A percentile compares a stretch with the other conserved stretches of the same genome.
These are phyloP conservation scores for Pulveroboletus sp. DNA, from an alignment of 768 basidiomycete species.

Conservation along the genomic window DNA sequence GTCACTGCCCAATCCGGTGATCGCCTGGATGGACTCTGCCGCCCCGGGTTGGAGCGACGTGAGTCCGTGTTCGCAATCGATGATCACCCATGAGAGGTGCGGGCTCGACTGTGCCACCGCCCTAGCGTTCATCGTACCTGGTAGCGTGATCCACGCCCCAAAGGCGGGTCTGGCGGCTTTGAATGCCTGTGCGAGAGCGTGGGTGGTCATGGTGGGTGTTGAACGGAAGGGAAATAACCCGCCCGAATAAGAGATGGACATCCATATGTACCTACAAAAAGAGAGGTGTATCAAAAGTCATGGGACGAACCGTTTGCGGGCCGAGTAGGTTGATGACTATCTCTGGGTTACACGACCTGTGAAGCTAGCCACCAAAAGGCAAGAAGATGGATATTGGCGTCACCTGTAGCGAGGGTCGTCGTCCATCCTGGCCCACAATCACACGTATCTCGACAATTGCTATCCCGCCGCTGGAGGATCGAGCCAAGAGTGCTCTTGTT, in stretches of 20 bases:
- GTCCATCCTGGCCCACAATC: too few relatives aligned
- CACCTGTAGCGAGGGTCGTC: too few relatives aligned
- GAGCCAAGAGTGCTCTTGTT: too few relatives aligned
- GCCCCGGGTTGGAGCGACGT: conserved; percentile 51
- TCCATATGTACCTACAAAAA: conserved; percentile 6
- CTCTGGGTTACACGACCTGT: too few relatives aligned
- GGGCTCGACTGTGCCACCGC: conserved; percentile 52
- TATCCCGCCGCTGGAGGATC: too few relatives aligned
- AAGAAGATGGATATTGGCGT: too few relatives aligned
- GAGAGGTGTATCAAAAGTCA: background rate
- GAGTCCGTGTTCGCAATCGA: conserved; percentile 69
- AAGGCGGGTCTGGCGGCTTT: conserved; percentile 56
- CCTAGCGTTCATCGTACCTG: conserved; percentile 55
- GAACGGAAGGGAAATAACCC: background rate
- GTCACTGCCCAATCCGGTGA: conserved; percentile 39
- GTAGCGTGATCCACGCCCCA: conserved; percentile 61
- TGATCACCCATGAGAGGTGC: conserved; percentile 56
- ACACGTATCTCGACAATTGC: too few relatives aligned
- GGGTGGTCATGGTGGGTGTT: conserved; percentile 40
- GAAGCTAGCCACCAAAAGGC: too few relatives aligned
- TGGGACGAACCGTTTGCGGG: background rate
- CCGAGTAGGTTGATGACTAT: too few relatives aligned
- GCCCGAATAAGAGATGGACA: background rate
- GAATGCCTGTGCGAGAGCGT: conserved; percentile 50
- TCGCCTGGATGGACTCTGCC: conserved; percentile 51